A percentile compares a stretch with the other conserved stretches of the same genome.
Conservation (phyloP, 306 rosid species). For the Sesbania bispinosa region DNA sequence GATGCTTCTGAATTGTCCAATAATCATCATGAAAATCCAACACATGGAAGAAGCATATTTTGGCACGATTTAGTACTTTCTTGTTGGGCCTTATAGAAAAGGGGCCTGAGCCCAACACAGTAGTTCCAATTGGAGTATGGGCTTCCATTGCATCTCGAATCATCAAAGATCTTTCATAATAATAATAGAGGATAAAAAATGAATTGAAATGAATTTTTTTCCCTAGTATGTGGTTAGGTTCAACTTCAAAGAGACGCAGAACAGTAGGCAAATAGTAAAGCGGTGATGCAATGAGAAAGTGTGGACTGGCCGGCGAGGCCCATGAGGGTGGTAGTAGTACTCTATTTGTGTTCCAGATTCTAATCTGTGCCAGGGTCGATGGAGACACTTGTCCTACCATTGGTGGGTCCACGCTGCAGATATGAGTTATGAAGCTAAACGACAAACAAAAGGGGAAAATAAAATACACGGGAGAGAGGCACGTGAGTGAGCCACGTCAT, state of each 20-base stretch:
- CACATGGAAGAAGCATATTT: neutral
- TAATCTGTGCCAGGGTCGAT: slow-evolving; percentile 8
- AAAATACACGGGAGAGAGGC: slow-evolving; percentile 30
- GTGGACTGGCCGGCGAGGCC: no score
- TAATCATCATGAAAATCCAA: neutral
- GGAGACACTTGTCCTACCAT: slow-evolving; percentile 49
- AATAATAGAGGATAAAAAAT: no score
- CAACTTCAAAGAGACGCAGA: neutral
- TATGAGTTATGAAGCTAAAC: neutral
- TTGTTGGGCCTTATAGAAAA: no score
- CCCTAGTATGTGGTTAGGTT: neutral
- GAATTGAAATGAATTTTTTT: no score
- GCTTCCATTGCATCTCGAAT: no score
- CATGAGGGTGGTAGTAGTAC: neutral
- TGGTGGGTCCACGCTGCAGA: slow-evolving; percentile 35
- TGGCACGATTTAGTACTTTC: no score
- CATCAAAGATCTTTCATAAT: no score
- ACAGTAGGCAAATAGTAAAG: neutral
- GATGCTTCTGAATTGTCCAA: neutral
- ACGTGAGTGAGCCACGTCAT: slow-evolving; percentile 64
- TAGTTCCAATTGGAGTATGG: no score
- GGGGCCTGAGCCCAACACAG: no score
- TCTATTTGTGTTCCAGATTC: neutral
- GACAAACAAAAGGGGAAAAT: slow-evolving; percentile 34
- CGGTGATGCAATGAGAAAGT: neutral